A percentile compares a stretch with the other conserved stretches of the same genome.
Evolutionary conservation across 768 basidiomycete species (phyloP).

Genomic region (Aureoboletus auriporus): DNA sequence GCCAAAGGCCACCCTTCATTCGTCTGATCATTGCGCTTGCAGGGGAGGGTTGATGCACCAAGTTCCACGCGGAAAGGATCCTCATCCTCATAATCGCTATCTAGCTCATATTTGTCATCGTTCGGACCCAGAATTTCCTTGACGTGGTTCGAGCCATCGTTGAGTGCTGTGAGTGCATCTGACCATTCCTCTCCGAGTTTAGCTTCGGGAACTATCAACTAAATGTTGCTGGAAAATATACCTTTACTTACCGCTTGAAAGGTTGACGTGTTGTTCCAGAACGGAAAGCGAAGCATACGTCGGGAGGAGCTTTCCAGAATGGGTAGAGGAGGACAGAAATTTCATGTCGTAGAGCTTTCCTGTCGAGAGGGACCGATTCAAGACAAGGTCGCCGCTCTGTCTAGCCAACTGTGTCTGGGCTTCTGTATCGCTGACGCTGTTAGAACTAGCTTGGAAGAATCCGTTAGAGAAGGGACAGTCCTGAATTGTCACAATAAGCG

Average conservation of each 20-base stretch:
- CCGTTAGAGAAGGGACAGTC: conserved; percentile 13
- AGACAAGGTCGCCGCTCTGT: conserved; percentile 2
- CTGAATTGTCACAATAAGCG: conserved; percentile 13
- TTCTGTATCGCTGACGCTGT: background rate
- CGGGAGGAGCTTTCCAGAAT: background rate
- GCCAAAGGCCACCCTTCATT: no score
- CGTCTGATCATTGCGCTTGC: no score
- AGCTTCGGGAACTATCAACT: conserved; percentile 10
- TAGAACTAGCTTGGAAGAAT: conserved; percentile 4
- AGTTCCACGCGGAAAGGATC: background rate
- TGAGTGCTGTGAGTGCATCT: background rate
- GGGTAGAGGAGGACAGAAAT: conserved; percentile 10
- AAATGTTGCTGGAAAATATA: background rate
- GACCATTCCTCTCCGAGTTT: conserved; percentile 11
- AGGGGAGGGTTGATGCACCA: background rate
- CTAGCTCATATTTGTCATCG: conserved; percentile 18
- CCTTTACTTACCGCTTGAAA: conserved; percentile 8
- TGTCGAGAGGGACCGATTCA: conserved; percentile 12
- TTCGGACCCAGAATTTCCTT: conserved; percentile 6
- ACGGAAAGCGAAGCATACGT: conserved; percentile 16
- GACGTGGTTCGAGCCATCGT: background rate
- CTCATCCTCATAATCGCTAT: conserved; percentile 26
- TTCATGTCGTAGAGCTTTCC: conserved; percentile 16
- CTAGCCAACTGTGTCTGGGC: conserved; percentile 1
- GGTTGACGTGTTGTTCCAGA: conserved; percentile 8